phyloP scores from a whole-genome alignment of 805 yeast genomes.

The Saccharomycopsis sp. region DNA sequence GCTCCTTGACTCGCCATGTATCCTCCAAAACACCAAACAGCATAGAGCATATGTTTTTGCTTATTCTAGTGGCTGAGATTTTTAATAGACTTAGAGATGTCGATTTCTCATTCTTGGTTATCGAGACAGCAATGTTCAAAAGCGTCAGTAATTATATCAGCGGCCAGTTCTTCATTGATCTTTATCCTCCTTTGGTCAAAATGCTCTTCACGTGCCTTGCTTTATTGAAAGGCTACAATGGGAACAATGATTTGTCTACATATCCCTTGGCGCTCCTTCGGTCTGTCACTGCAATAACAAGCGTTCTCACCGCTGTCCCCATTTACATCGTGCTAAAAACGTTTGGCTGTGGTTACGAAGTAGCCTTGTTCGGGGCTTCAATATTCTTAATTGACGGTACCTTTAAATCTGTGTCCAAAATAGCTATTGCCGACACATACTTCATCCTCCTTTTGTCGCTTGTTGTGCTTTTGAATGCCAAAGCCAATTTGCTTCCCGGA shows the following conservation, averaged over 20 bases:
- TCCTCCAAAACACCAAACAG: background rate
- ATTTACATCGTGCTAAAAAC: conserved; percentile 50
- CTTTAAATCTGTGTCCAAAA: conserved; percentile 53
- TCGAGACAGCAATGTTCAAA: conserved; percentile 40
- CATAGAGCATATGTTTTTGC: background rate
- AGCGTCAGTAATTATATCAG: conserved; percentile 39
- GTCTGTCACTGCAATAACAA: conserved; percentile 47
- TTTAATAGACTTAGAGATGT: conserved; percentile 31
- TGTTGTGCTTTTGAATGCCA: conserved; percentile 30
- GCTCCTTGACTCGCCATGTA: background rate
- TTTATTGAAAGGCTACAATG: conserved; percentile 22
- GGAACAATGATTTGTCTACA: conserved; percentile 24
- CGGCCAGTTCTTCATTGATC: conserved; percentile 61
- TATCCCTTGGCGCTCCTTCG: conserved; percentile 53
- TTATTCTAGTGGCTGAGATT: background rate
- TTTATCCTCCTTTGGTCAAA: conserved; percentile 67
- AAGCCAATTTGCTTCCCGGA: conserved; percentile 38
- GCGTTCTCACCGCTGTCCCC: conserved; percentile 45
- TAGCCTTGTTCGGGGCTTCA: conserved; percentile 45
- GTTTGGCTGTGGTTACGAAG: conserved; percentile 44
- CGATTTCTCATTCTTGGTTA: conserved; percentile 34
- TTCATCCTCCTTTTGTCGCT: conserved; percentile 34
- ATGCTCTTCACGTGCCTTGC: conserved; percentile 52
- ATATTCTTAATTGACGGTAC: conserved; percentile 60
- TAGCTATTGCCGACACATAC: conserved; percentile 40